Evolutionary conservation across 768 basidiomycete genomes (phyloP), one percentile per base, ranked within the genome.

Genomic region (Kwoniella mangroviensis): DNA sequence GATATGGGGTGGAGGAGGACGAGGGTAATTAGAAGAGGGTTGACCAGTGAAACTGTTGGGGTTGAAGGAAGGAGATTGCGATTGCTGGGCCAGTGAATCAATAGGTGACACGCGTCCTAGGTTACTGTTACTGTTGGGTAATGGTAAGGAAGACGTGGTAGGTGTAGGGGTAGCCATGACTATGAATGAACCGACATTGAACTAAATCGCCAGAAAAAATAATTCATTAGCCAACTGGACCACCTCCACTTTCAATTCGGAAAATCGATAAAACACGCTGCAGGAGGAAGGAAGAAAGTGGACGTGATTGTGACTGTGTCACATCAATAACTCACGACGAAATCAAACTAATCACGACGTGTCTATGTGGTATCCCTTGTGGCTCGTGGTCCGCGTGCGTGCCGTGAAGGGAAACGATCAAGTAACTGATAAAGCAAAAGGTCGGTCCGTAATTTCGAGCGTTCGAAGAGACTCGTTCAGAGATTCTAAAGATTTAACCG

Each of bases 151-250:
- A 24, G 67, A 45, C 26, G 61, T 53, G 59, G 59, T 68, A 17
- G 67, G 67, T 49, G 59, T 68, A 15, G 67, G 67, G 19, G 67
- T 68, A n/a, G 57, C 28, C 67, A 68, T 68, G 45, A 49, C 60
- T 45, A 54, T 26, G 6, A 11, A 24, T 10, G 11, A 68, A 24
- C 24, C 22, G 42, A 61, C 28, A 51, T 63, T 56, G 40, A 41
- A 42, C 54, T 53, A 21, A 49, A 51, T 24, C n/a, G 10, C 13
- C 41, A 11, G 45, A 3, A 7, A 58, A 45, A 21, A 40, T 41
- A 34, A 34, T 57, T 11, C 26, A 61, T 21, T 19, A 54, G 53
- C 24, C 53, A 24, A 54, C 22, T 57, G 56, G 28, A 57, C 56
- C 26, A 26, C 56, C 56, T 57, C 56, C 56, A 57, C 56, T 57